Evolutionary conservation across 192 early-diverging fungal species (phyloP), one percentile per base, ranked within the genome.

Genomic region (Coemansia sp.): DNA sequence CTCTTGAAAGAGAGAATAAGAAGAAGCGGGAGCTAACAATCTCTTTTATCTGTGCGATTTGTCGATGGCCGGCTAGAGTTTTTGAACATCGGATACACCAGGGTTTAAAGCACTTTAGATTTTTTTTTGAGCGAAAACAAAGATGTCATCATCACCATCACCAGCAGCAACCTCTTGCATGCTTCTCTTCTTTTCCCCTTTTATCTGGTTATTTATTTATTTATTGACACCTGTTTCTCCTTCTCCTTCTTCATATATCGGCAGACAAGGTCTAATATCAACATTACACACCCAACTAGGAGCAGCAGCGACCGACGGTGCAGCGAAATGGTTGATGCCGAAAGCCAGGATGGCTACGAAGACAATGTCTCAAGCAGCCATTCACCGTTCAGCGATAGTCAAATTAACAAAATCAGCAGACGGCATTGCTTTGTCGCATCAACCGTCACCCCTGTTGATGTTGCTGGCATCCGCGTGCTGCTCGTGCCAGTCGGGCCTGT

Each of bases 401-500:
- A 68, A 38, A 58, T 74, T 8, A 66, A 68, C 46, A 60, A 65
- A 51, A 68, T 59, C 48, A 66, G 55, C 41, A 50, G 53, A 41
- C 71, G 45, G 49, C 64, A 70, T 42, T 65, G 71, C 70, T 67
- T 73, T 65, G 68, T 59, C 16, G 77, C 73, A 51, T 76, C 64
- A 1, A 69, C 75, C 2, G 72, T 71, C 53, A 74, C 80, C 38
- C 61, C 80, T 12, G 80, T 79, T 9, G 83, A 84, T 22, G 77
- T 77, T 5, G 75, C 83, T 0, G 71, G 74, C 20, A 77, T 84
- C 51, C 77, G 78, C 13, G 77, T 84, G 25, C 71, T 80, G 11
- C 63, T 84, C 2, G 77, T 84, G 32, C 75, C 83, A 0, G 55
- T 84, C 8, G 83, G 83, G 2, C 68, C 53, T n/a, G 75, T 79